A percentile compares a stretch with the other conserved stretches of the same genome.
Conservation (phyloP, 177 flowering plant species). For the Vitis hybrid region DNA sequence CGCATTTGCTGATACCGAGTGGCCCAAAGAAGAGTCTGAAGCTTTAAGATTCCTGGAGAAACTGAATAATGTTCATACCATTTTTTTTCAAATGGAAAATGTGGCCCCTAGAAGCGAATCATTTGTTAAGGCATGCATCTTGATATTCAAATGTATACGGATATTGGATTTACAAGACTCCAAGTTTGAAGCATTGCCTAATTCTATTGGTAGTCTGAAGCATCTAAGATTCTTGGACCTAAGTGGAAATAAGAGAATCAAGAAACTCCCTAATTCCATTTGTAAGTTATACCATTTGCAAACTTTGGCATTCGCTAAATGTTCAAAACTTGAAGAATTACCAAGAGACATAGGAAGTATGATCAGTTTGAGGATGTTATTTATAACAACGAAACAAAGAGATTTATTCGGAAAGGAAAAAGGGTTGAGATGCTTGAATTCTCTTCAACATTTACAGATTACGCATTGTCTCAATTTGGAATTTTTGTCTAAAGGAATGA, state of each 20-base stretch:
- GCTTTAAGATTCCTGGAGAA: background rate
- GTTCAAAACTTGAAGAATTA: background rate
- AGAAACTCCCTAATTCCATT: slow-evolving; percentile 1
- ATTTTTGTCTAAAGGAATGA: background rate
- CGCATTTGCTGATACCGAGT: rapidly evolving
- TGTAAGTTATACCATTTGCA: slow-evolving; percentile 6
- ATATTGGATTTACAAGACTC: background rate
- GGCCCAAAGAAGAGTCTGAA: background rate
- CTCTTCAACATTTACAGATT: background rate
- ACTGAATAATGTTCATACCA: background rate
- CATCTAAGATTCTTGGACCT: slow-evolving; percentile 8
- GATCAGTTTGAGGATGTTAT: background rate
- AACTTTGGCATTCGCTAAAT: rapidly evolving
- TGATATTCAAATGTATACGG: background rate
- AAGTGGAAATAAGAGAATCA: background rate
- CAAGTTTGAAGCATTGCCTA: background rate
- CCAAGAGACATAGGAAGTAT: background rate
- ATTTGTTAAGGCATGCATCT: background rate
- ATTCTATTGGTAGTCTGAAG: background rate
- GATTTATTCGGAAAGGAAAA: background rate
- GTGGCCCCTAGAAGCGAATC: background rate
- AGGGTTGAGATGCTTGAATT: background rate
- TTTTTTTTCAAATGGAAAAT: background rate
- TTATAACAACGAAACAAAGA: background rate
- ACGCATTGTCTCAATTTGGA: background rate